Evolutionary conservation across 2,329 filamentous ascomycete species (phyloP).

Genomic region (Dryadomyces sulphureus): DNA sequence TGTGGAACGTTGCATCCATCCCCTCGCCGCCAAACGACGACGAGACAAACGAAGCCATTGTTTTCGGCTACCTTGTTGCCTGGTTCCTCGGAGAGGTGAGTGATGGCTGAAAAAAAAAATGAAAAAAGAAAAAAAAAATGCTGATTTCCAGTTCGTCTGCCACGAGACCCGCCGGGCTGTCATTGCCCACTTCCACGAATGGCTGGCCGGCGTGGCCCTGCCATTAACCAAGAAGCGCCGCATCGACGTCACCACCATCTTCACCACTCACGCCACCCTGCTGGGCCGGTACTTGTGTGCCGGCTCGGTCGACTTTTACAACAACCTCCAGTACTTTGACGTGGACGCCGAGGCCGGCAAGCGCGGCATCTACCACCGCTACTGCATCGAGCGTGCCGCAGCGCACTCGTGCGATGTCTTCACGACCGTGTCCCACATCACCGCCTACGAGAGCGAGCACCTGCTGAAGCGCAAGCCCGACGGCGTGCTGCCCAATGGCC

Average conservation of each 20-base stretch:
- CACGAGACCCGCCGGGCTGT: slow-evolving; percentile 87
- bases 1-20: slow-evolving; percentile 87
- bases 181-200: slow-evolving; percentile 97
- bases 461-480: slow-evolving; percentile 94
- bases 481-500: slow-evolving; percentile 85
- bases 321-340: slow-evolving; percentile 94
- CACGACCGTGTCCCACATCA: slow-evolving; percentile 97
- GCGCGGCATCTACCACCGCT: slow-evolving; percentile 94
- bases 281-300: slow-evolving; percentile 93
- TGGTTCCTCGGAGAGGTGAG: slow-evolving; percentile 96
- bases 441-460: slow-evolving; percentile 95
- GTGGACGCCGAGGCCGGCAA: slow-evolving; percentile 94
- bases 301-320: slow-evolving; percentile 97
- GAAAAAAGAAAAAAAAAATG: no score
- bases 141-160: slow-evolving; percentile 64
- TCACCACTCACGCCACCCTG: slow-evolving; percentile 93
- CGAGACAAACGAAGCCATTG: slow-evolving; percentile 93
- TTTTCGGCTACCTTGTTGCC: slow-evolving; percentile 92
- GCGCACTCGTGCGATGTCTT: slow-evolving; percentile 92
- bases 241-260: slow-evolving; percentile 95
- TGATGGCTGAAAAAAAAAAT: background rate
- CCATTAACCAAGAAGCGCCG: slow-evolving; percentile 85
- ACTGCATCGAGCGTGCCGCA: slow-evolving; percentile 92
- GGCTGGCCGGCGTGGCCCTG: slow-evolving; percentile 86
- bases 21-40: slow-evolving; percentile 84